Evolutionary conservation across 768 basidiomycete species (phyloP), one percentile per base, ranked within the genome.

Genomic region (Boletus rubescentipes): DNA sequence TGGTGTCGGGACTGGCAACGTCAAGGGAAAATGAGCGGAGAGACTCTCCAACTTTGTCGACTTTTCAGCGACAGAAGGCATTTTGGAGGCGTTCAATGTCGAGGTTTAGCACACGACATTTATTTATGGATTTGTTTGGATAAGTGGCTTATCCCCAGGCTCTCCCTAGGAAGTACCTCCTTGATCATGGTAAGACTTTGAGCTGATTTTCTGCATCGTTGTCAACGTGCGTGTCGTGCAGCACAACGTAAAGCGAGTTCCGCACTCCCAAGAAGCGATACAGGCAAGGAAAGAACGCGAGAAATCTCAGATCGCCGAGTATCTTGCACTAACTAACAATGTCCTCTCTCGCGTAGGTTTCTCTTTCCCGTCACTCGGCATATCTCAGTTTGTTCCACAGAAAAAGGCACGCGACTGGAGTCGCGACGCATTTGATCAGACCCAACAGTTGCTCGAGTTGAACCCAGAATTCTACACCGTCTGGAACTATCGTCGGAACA

Each of bases 381-480:
- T 20, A 12, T 15, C 43, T 16, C 48, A n/a, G 20, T 18, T 23
- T 18, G 7, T 21, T 46, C 21, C 50, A 46, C 66, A 98, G 94
- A 93, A 89, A 76, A 80, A 79, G 59, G 63, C 71, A 0, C 71
- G 75, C 48, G 89, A 91, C 54, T 91, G 81, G 80, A 83, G 85
- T 54, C 67, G 71, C 29, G 87, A 88, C n/a, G 84, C 91, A 0
- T 82, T 98, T 34, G 76, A 81, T n/a, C 72, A 88, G 38, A 96
- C 94, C 1, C 85, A 86, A 15, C 77, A 75, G 26, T 70, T 98
- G 21, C 82, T 99, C 9, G 83, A 85, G 47, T 62, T 89, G 38
- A 98, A 98, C 66, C 94, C 96, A 3, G 97, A 99, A 72, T 93
- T 93, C 67, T 97, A 97, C 70, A 95, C 96, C 2, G 75, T 91